Conservation (phyloP, 2,329 filamentous ascomycete species). For the Acarospora socialis region DNA sequence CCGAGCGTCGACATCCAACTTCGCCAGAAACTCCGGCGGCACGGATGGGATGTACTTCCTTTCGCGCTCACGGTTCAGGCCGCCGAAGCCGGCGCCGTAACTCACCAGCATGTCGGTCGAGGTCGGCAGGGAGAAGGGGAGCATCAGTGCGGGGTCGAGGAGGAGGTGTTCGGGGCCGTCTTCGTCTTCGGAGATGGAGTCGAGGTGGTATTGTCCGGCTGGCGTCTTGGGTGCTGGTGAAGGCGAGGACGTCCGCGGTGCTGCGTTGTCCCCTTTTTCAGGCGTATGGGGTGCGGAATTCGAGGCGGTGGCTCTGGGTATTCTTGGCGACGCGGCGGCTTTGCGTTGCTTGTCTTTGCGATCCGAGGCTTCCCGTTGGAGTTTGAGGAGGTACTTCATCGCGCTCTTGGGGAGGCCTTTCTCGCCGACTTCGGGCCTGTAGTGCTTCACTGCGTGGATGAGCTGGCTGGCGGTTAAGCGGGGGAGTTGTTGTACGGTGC, state of each 20-base stretch:
- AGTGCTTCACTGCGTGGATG: conserved; percentile 82
- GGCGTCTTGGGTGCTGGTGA: conserved; percentile 13
- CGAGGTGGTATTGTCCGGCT: conserved; percentile 8
- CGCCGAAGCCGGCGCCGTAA: conserved; percentile 89
- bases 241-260: conserved; percentile 11
- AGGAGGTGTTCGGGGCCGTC: conserved; percentile 52
- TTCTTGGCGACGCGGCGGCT: conserved; percentile 13
- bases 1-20: conserved; percentile 64
- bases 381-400: conserved; percentile 66
- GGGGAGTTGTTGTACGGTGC: conserved; percentile 78
- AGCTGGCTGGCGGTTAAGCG: conserved; percentile 75
- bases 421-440: conserved; percentile 88
- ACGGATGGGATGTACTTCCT: conserved; percentile 93
- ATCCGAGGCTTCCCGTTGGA: conserved; percentile 54
- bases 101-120: conserved; percentile 95
- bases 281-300: conserved; percentile 4
- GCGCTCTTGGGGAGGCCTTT: conserved; percentile 80
- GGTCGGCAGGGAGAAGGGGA: conserved; percentile 89
- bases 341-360: conserved; percentile 20
- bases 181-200: conserved; percentile 8
- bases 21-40: conserved; percentile 81
- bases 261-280: background rate
- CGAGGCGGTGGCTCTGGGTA: conserved; percentile 5
- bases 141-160: conserved; percentile 76
- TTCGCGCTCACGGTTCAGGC: conserved; percentile 78